These are phyloP conservation scores for Xylariaceae sp. DNA, from an alignment of 2,329 filamentous ascomycete species.

Conservation along the genomic window DNA sequence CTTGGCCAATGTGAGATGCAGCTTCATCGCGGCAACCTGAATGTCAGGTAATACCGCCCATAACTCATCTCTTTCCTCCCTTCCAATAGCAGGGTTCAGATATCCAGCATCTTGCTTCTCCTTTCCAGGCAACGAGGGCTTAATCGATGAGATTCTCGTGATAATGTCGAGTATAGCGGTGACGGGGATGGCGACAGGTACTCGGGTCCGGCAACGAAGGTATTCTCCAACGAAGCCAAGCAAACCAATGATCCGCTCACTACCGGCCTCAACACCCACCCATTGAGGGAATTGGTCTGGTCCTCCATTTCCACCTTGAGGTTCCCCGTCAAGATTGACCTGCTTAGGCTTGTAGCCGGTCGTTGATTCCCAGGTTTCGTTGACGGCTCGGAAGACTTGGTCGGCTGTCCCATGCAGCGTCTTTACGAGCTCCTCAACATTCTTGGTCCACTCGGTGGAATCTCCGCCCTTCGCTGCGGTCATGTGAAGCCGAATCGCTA, in stretches of 20 bases:
- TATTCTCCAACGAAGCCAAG: slow-evolving; percentile 60
- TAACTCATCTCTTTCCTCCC: slow-evolving; percentile 76
- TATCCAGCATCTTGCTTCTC: slow-evolving; percentile 48
- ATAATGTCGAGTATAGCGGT: slow-evolving; percentile 63
- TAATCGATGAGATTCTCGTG: slow-evolving; percentile 63
- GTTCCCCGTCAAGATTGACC: slow-evolving; percentile 43
- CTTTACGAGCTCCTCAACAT: slow-evolving; percentile 56
- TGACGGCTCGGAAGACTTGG: slow-evolving; percentile 68
- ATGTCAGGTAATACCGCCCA: slow-evolving; percentile 69
- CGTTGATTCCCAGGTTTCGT: slow-evolving; percentile 75
- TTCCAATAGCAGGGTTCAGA: slow-evolving; percentile 65
- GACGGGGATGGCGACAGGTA: slow-evolving; percentile 61
- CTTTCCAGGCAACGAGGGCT: slow-evolving; percentile 44
- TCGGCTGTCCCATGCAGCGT: slow-evolving; percentile 68
- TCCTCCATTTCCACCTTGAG: slow-evolving; percentile 42
- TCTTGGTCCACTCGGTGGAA: slow-evolving; percentile 71
- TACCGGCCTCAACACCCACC: slow-evolving; percentile 69
- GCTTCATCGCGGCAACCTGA: slow-evolving; percentile 62
- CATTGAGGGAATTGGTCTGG: slow-evolving; percentile 58
- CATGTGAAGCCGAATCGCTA: slow-evolving; percentile 68
- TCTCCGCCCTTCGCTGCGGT: slow-evolving; percentile 76
- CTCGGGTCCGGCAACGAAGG: slow-evolving; percentile 59
- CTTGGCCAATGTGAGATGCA: slow-evolving; percentile 53
- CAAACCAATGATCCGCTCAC: slow-evolving; percentile 62
- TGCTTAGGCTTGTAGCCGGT: slow-evolving; percentile 43